A percentile compares a stretch with the other conserved stretches of the same genome.
Conservation (phyloP, 371 early-diverging fungal species). For the Rhizopus microsporus region DNA sequence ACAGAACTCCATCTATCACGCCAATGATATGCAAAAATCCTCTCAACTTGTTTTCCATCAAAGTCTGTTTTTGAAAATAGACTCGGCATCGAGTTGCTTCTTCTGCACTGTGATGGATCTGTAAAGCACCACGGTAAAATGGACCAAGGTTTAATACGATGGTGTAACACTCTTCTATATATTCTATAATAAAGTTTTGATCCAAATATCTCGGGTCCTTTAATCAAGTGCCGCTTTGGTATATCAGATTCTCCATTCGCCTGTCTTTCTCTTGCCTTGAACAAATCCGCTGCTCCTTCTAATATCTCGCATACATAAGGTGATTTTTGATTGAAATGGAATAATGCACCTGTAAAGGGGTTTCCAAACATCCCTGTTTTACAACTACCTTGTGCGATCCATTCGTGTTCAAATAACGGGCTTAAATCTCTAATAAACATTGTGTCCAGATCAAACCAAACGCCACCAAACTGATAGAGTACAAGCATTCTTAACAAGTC, state of each 20-base stretch:
- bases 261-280: constrained; percentile 16
- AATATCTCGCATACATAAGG: constrained; percentile 47
- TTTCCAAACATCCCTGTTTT: constrained; percentile 34
- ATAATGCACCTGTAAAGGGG: constrained; percentile 37
- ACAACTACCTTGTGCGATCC: constrained; percentile 45
- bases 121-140: constrained; percentile 43
- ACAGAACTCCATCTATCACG: constrained; percentile 29
- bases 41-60: constrained; percentile 24
- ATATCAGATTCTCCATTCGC: neutral
- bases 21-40: constrained; percentile 41
- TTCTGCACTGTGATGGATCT: constrained; percentile 31
- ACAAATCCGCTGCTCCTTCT: constrained; percentile 27
- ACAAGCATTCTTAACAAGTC: constrained; percentile 38
- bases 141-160: constrained; percentile 34
- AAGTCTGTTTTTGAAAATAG: constrained; percentile 26
- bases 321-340: constrained; percentile 34
- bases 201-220: constrained; percentile 34
- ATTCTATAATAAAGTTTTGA: constrained; percentile 31
- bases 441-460: constrained; percentile 52
- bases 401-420: constrained; percentile 44
- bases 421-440: constrained; percentile 49
- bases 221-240: constrained; percentile 17
- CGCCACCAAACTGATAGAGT: constrained; percentile 47
- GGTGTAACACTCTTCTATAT: constrained; percentile 31
- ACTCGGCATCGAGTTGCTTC: constrained; percentile 33